Evolutionary conservation across 2,329 filamentous ascomycete species (phyloP), one percentile per base, ranked within the genome.

Genomic region (Penicillium corylophilum): DNA sequence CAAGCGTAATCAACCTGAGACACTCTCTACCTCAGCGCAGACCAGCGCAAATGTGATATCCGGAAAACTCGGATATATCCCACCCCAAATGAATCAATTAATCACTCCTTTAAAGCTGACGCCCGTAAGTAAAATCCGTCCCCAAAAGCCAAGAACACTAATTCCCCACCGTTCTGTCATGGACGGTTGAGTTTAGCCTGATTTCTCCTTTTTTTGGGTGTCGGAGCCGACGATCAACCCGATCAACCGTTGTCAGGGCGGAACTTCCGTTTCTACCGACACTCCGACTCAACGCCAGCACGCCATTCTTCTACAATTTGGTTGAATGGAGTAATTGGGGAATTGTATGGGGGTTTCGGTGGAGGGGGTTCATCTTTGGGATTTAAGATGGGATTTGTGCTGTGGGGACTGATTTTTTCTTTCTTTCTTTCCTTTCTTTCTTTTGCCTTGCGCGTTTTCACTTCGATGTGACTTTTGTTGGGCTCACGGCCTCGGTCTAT

Each of bases 221-320:
- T 58, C 51, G 55, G 55, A 56, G 33, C 38, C 8, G 46, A 60
- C 26, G 40, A 51, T 57, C 46, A 40, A 16, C 20, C 57, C 57
- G 55, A 56, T 36, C 38, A 22, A 23, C 5, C 18, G 20, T 5
- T 39, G 15, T 24, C 20, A 23, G 29, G 18, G 47, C 59, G 59
- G 59, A 62, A 62, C 23, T 62, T 62, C 50, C 59, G 55, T 50
- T 44, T 47, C 54, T 38, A 46, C 60, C 60, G 60, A 63, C 12
- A 13, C 45, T 57, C 59, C 59, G 59, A 35, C n/a, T 35, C 15
- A 35, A n/a, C 31, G n/a, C 31, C 31, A 16, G 31, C 31, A 35
- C 31, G 31, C 31, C 15, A 35, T 33, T 35, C n/a, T 18, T 18
- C n/a, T 16, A 16, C n/a, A 35, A 1, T 16, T 18, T 24, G 26